Percentiles rank a stretch among this genome's conserved stretches.
Conservation (phyloP, 2,329 filamentous ascomycete species). For the Fusarium avenaceum region DNA sequence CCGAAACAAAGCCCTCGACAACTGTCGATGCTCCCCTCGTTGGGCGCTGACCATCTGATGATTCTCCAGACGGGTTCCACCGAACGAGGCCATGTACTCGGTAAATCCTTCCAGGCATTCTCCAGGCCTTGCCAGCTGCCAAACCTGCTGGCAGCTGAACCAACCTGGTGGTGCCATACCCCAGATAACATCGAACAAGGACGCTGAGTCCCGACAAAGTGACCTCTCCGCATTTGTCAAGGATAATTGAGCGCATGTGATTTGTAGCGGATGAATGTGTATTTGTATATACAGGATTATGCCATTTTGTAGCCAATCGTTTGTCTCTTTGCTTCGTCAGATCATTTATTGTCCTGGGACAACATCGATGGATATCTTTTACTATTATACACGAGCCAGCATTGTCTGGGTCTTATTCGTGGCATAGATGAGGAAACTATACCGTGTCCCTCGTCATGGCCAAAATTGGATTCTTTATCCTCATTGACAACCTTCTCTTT, state of each 20-base stretch:
- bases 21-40: constrained; percentile 34
- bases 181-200: constrained; percentile 42
- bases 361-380: background rate
- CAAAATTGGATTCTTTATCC: background rate
- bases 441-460: background rate
- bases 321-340: background rate
- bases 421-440: background rate
- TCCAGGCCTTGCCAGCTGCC: constrained; percentile 11
- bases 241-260: constrained; percentile 14
- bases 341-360: background rate
- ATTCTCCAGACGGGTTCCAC: constrained; percentile 37
- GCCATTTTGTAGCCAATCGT: background rate
- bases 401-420: background rate
- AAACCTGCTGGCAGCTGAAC: constrained; percentile 30
- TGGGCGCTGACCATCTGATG: constrained; percentile 41
- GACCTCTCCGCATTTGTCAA: background rate
- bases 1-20: constrained; percentile 24
- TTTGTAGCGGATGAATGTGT: background rate
- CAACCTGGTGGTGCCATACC: constrained; percentile 41
- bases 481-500: background rate
- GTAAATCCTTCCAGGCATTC: background rate
- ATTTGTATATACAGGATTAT: background rate
- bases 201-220: constrained; percentile 30
- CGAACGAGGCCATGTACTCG: constrained; percentile 15
- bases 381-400: background rate